Conservation (phyloP, 495 filamentous ascomycete genomes). For the Oidiodendron maius region DNA sequence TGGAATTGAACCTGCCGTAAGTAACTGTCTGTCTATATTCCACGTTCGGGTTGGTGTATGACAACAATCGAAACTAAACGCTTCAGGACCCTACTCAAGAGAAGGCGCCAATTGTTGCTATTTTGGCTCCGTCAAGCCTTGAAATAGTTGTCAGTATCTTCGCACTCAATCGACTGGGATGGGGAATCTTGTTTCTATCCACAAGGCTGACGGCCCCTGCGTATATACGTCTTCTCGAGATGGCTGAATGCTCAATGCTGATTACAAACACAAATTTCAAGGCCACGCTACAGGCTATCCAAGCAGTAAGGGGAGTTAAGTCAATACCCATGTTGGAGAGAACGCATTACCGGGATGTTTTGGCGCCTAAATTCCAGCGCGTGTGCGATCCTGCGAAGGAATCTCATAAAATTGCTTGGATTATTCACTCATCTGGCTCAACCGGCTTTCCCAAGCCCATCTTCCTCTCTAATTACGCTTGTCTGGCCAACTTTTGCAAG, state of each 20-base stretch:
- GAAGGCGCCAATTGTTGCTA: slow-evolving; percentile 30
- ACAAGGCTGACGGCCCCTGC: slow-evolving; percentile 47
- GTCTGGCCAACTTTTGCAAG: slow-evolving; percentile 31
- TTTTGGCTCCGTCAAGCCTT: slow-evolving; percentile 48
- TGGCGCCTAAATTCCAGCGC: slow-evolving; percentile 30
- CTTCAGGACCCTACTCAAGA: too few relatives aligned
- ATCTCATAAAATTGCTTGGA: slow-evolving; percentile 28
- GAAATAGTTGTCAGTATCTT: slow-evolving; percentile 52
- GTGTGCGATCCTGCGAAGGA: slow-evolving; percentile 34
- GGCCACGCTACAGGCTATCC: not conserved
- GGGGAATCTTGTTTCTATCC: slow-evolving; percentile 52
- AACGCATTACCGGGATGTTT: not conserved
- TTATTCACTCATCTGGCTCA: slow-evolving; percentile 15
- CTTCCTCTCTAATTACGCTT: slow-evolving; percentile 11
- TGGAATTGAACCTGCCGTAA: too few relatives aligned
- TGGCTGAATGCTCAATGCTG: slow-evolving; percentile 34
- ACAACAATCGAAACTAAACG: not conserved
- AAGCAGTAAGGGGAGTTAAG: not conserved
- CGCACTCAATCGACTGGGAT: slow-evolving; percentile 51
- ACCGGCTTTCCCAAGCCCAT: slow-evolving; percentile 17
- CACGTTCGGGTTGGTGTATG: too few relatives aligned
- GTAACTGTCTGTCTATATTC: too few relatives aligned
- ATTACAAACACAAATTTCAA: not conserved
- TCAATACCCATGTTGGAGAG: slow-evolving; percentile 1
- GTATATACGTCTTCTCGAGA: slow-evolving; percentile 43